Evolutionary conservation across 2,329 filamentous ascomycete genomes (phyloP).

Genomic region (Tolypocladium ovalisporum): DNA sequence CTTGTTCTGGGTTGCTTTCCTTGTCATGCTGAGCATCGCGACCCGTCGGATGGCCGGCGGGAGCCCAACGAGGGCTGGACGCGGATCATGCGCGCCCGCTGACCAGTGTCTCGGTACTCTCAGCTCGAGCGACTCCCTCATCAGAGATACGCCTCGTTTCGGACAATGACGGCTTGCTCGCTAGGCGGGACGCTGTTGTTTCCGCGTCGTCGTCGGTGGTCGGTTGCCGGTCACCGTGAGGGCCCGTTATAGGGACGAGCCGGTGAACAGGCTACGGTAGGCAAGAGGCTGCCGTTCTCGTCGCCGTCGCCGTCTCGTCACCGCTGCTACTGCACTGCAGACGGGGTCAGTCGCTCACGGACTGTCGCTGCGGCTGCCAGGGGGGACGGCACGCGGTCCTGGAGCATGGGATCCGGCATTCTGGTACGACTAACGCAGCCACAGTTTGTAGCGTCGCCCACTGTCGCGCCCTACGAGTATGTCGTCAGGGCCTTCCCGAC

Average conservation of each 20-base stretch:
- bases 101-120: not conserved
- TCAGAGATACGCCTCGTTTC: not conserved
- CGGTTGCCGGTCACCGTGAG: not conserved
- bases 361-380: not conserved
- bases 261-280: not conserved
- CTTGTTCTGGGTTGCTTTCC: not conserved
- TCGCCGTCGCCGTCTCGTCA: not conserved
- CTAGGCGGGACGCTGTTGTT: not conserved
- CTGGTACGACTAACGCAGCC: slow-evolving; percentile 5
- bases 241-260: not conserved
- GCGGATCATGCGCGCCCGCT: not conserved
- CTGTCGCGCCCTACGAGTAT: not conserved
- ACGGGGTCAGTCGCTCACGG: not conserved
- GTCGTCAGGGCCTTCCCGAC: not conserved
- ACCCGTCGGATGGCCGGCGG: not conserved
- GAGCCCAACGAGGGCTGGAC: not conserved
- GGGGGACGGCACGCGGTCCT: not conserved
- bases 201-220: not conserved
- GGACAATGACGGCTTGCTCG: not conserved
- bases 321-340: not conserved
- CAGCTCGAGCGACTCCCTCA: not conserved
- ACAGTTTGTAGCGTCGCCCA: slow-evolving; percentile 1
- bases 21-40: not conserved
- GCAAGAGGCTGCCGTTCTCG: not conserved
- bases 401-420: slow-evolving; percentile 2